Evolutionary conservation across 73 alveolate species (phyloP).

Genomic region (Durusdinium trenchii): DNA sequence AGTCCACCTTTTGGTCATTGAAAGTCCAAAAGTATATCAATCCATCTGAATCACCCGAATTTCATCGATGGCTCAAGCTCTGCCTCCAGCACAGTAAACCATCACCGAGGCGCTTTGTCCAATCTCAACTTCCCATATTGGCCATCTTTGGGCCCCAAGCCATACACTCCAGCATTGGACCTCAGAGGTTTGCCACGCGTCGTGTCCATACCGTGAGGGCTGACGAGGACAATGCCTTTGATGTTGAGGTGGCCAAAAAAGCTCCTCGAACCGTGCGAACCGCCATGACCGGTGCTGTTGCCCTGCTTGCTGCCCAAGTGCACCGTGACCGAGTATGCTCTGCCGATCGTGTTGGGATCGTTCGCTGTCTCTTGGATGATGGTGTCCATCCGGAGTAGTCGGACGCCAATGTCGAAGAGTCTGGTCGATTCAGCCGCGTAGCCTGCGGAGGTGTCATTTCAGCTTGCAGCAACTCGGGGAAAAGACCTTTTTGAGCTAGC

Average conservation of each 20-base stretch:
- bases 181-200: not conserved
- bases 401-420: conserved; percentile 80
- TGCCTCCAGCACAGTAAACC: too few species aligned
- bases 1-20: too few species aligned
- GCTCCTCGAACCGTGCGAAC: not conserved
- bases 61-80: too few species aligned
- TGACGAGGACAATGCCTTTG: not conserved
- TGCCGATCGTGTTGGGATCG: conserved; percentile 73
- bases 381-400: conserved; percentile 62
- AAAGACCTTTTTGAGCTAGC: not conserved
- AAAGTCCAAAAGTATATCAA: too few species aligned
- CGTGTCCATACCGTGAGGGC: not conserved
- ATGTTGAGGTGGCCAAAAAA: not conserved
- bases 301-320: not conserved
- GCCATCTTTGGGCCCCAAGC: conserved; percentile 80
- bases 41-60: too few species aligned
- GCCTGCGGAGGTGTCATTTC: conserved; percentile 23
- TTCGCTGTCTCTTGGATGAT: conserved; percentile 74
- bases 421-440: conserved; percentile 87
- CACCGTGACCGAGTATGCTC: conserved; percentile 95
- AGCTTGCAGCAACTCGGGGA: not conserved
- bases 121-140: conserved; percentile 58
- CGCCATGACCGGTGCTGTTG: not conserved
- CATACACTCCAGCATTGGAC: conserved; percentile 85
- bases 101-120: conserved; percentile 39